Percentiles rank a stretch among this genome's conserved stretches.
Evolutionary conservation across 345 rosid species (phyloP).

Genomic region (Salix udensis): DNA sequence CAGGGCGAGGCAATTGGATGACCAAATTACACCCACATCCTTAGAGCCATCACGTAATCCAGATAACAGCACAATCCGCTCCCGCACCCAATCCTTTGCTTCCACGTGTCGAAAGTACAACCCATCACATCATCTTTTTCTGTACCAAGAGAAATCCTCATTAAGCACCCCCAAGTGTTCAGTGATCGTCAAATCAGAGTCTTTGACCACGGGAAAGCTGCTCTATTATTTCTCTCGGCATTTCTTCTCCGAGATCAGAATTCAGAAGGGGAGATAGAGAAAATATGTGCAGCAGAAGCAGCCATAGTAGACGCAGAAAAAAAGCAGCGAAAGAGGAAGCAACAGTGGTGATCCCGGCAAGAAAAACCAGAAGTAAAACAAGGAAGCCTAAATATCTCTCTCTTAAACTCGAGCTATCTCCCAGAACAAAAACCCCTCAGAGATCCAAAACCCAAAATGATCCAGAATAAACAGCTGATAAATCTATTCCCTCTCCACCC

Average conservation of each 20-base stretch:
- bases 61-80: constrained; percentile 51
- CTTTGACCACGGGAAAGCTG: background rate
- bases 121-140: constrained; percentile 12
- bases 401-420: constrained; percentile 42
- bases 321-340: background rate
- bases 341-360: constrained; percentile 22
- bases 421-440: constrained; percentile 14
- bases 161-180: too few relatives aligned
- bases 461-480: background rate
- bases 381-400: constrained; percentile 69
- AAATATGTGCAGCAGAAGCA: constrained; percentile 30
- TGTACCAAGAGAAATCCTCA: background rate
- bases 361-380: constrained; percentile 51
- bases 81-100: constrained; percentile 22
- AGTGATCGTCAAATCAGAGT: background rate
- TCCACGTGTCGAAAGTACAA: constrained; percentile 40
- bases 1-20: too few relatives aligned
- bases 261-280: background rate
- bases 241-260: background rate
- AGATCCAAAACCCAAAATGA: background rate
- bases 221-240: background rate
- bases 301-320: background rate
- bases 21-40: background rate
- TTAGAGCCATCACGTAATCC: constrained; percentile 40
- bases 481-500: constrained; percentile 47